phyloP scores from a whole-genome alignment of 345 rosid species.

The Populus alba region DNA sequence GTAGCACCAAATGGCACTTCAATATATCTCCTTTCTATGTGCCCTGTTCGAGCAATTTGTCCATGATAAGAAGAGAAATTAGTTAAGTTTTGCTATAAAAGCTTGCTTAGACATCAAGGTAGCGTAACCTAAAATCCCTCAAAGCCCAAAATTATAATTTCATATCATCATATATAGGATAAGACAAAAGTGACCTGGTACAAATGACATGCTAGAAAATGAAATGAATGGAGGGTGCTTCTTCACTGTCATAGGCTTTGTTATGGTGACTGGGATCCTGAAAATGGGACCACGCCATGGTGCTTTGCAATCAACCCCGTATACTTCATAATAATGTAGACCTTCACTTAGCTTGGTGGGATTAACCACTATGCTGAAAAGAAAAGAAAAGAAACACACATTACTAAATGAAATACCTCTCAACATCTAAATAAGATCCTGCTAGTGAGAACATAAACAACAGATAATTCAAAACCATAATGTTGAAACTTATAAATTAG shows the following conservation, averaged over 20 bases:
- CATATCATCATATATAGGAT: background rate
- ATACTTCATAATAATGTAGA: conserved; percentile 86
- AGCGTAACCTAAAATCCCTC: background rate
- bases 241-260: conserved; percentile 64
- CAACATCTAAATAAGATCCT: background rate
- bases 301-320: conserved; percentile 90
- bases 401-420: background rate
- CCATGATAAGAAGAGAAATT: background rate
- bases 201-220: conserved; percentile 69
- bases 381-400: background rate
- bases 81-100: background rate
- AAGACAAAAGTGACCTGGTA: conserved; percentile 54
- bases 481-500: background rate
- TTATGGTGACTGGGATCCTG: conserved; percentile 81
- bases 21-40: conserved; percentile 81
- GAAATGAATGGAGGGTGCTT: conserved; percentile 68
- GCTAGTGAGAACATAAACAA: background rate
- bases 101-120: background rate
- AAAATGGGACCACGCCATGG: conserved; percentile 94
- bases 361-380: conserved; percentile 87
- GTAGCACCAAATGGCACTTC: conserved; percentile 86
- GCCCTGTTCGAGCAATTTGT: conserved; percentile 46
- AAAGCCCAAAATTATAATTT: background rate
- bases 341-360: conserved; percentile 79
- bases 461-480: background rate